A percentile compares a stretch with the other conserved stretches of the same genome.
These are phyloP conservation scores for Penicillium sp. DNA, from an alignment of 2,329 filamentous ascomycete species.

Conservation along the genomic window DNA sequence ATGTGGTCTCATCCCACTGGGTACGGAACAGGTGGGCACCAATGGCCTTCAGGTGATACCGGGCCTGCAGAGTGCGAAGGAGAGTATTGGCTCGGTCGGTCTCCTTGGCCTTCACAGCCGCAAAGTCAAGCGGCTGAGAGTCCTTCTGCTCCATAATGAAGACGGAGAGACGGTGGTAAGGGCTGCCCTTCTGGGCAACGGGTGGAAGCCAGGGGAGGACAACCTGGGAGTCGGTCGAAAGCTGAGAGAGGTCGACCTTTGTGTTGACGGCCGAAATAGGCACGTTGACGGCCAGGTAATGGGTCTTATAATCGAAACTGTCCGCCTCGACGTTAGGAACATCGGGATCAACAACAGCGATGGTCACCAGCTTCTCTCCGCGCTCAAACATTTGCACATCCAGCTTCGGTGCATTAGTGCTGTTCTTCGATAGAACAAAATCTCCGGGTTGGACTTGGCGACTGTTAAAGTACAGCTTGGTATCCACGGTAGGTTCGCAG, in stretches of 20 bases:
- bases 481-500: slow-evolving; percentile 71
- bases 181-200: slow-evolving; percentile 80
- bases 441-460: slow-evolving; percentile 68
- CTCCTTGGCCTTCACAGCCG: slow-evolving; percentile 50
- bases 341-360: slow-evolving; percentile 84
- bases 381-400: slow-evolving; percentile 79
- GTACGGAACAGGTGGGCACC: slow-evolving; percentile 84
- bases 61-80: slow-evolving; percentile 67
- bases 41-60: slow-evolving; percentile 64
- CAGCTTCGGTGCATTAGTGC: slow-evolving; percentile 68
- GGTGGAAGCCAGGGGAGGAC: slow-evolving; percentile 78
- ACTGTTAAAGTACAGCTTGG: slow-evolving; percentile 72
- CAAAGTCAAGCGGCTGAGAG: slow-evolving; percentile 55
- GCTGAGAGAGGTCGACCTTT: slow-evolving; percentile 59
- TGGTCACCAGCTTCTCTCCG: slow-evolving; percentile 73
- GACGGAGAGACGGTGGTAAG: slow-evolving; percentile 82
- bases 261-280: slow-evolving; percentile 57
- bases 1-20: slow-evolving; percentile 82
- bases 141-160: slow-evolving; percentile 76
- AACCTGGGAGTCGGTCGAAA: slow-evolving; percentile 60
- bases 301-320: slow-evolving; percentile 72
- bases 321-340: slow-evolving; percentile 74
- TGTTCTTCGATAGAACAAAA: slow-evolving; percentile 68
- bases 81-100: slow-evolving; percentile 63
- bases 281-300: slow-evolving; percentile 76